phyloP scores from a whole-genome alignment of 495 filamentous ascomycete genomes.

The Podospora pseudoanserina region DNA sequence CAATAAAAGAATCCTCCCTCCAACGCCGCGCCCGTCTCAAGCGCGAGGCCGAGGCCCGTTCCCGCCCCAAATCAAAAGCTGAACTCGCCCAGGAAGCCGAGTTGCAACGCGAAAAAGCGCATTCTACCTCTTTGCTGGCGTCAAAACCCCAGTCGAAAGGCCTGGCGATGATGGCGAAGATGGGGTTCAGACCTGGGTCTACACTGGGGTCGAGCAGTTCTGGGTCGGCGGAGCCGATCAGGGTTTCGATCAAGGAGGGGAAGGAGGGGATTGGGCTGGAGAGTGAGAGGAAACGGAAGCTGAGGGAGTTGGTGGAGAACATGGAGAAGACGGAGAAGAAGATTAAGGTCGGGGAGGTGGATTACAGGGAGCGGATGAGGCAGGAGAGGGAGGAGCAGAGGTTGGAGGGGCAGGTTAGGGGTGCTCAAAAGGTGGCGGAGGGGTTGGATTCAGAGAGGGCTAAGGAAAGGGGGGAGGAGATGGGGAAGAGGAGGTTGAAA shows the following conservation, averaged over 20 bases:
- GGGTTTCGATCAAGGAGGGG: conserved; percentile 69
- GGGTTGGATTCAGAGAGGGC: conserved; percentile 46
- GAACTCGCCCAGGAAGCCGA: conserved; percentile 70
- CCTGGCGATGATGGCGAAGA: conserved; percentile 91
- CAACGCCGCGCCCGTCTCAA: conserved; percentile 53
- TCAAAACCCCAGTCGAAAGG: conserved; percentile 61
- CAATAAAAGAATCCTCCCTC: conserved; percentile 51
- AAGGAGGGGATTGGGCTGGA: conserved; percentile 84
- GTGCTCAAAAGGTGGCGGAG: conserved; percentile 81
- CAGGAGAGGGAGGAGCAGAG: conserved; percentile 69
- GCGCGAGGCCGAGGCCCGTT: conserved; percentile 57
- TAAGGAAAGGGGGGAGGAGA: conserved; percentile 37
- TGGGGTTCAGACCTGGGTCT: conserved; percentile 72
- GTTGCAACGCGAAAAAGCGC: conserved; percentile 67
- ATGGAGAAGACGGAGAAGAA: conserved; percentile 53
- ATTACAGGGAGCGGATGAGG: conserved; percentile 70
- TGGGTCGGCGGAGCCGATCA: conserved; percentile 54
- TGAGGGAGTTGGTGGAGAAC: conserved; percentile 60
- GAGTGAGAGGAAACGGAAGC: conserved; percentile 75
- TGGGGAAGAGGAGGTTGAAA: conserved; percentile 40
- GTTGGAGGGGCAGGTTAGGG: conserved; percentile 61
- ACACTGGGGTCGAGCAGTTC: conserved; percentile 54
- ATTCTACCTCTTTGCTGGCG: conserved; percentile 62
- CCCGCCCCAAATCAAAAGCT: conserved; percentile 71
- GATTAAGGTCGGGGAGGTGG: conserved; percentile 64